Base-by-base conservation (phyloP, 495 filamentous ascomycete species). In the Amniculicola lignicola region DNA sequence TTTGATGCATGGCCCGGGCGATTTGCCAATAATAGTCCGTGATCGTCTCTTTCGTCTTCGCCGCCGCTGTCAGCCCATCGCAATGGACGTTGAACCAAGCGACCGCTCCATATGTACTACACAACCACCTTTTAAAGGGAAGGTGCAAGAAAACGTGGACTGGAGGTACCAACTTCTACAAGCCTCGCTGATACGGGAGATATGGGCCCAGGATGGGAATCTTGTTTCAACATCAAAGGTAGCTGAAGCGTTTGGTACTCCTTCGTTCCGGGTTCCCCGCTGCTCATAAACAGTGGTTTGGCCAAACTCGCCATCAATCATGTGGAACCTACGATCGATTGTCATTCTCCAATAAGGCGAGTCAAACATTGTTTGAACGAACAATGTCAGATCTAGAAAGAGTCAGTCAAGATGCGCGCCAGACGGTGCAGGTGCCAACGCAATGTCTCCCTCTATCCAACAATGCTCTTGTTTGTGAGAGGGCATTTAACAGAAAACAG, bases 331-430 rank as follows among this genome's bases (percentile, higher is more conserved):
- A 5, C 10, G 31, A 37, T 33, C 3, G 51, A 16, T 55, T 55
- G 41, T 25, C 43, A 15, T 24, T 18, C 19, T 33, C 18, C 14
- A 19, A 11, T 46, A 23, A 36, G 18, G 24, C 40, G 37, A 15
- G n/a, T 19, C 51, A 55, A 55, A 55, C 51, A 55, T 23, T 55
- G 27, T 38, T 38, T 23, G 23, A n/a, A 9, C 23, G 27, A 47
- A 39, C 29, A 46, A 14, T 16, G 41, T 47, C 37, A 23, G 1
- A 25, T 19, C 25, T 50, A 23, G 33, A 50, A 37, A 10, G 9
- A 19, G 31, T n/a, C 19, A 39, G 27, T 35, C n/a, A n/a, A n/a
- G n/a, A n/a, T n/a, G n/a, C n/a, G n/a, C n/a, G n/a, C n/a, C n/a
- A n/a, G n/a, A n/a, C n/a, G n/a, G n/a, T n/a, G n/a, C n/a, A n/a